phyloP scores from a whole-genome alignment of 1,284 basidiomycete genomes.

The Ustilago shanxiensis region DNA sequence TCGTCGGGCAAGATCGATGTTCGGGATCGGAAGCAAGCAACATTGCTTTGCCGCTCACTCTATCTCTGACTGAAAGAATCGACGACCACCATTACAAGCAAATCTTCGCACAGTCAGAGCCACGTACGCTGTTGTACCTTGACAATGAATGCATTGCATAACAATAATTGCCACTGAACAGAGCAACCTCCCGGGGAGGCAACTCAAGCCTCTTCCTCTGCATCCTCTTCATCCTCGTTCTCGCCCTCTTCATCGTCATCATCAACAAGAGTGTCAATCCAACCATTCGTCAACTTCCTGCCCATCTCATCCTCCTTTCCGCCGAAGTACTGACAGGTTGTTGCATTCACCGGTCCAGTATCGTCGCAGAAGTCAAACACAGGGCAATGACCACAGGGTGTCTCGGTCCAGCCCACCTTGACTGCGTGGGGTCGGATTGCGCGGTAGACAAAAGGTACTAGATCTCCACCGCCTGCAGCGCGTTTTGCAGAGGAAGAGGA shows the following conservation, averaged over 20 bases:
- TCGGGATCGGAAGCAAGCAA: not conserved
- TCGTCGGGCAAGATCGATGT: not conserved
- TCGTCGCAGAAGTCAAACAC: slow-evolving; percentile 65
- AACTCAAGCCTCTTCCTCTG: slow-evolving; percentile 3
- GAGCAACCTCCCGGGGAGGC: not conserved
- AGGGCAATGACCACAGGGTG: slow-evolving; percentile 63
- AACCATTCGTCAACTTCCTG: slow-evolving; percentile 40
- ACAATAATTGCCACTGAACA: not conserved
- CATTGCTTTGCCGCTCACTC: too few species aligned
- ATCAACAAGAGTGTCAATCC: slow-evolving; percentile 43
- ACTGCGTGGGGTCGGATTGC: slow-evolving; percentile 52
- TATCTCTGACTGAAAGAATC: too few species aligned
- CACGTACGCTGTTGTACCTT: not conserved
- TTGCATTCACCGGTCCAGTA: slow-evolving; percentile 62
- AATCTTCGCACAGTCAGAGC: not conserved
- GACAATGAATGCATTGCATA: not conserved
- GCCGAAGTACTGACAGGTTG: slow-evolving; percentile 59
- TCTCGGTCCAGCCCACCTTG: slow-evolving; percentile 58
- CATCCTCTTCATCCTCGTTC: slow-evolving; percentile 11
- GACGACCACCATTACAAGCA: too few species aligned
- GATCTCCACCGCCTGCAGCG: slow-evolving; percentile 13
- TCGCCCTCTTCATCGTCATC: slow-evolving; percentile 40
- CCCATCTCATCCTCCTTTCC: slow-evolving; percentile 48
- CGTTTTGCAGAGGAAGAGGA: slow-evolving; percentile 14
- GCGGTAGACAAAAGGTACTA: slow-evolving; percentile 57